Evolutionary conservation across 208 protist genomes (phyloP), one percentile per base, ranked within the genome.

Genomic region (Herpetomonas muscarum): DNA sequence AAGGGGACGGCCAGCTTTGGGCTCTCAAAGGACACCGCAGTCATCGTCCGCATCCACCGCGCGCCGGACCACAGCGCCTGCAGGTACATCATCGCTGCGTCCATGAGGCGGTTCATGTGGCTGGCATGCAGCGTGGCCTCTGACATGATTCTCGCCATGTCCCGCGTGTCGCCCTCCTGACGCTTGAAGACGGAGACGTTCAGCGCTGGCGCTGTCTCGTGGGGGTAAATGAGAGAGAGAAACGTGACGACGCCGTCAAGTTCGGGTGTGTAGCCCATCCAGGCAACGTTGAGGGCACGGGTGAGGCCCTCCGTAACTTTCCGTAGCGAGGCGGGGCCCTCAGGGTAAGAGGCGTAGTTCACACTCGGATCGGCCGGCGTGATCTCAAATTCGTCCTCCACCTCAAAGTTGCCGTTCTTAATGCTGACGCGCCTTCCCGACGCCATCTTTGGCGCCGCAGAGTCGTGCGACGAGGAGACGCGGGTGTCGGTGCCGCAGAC

Each of bases 41-140:
- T 31, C 53, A 28, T 24, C 32, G 53, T 46, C 7, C 53, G 55
- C 41, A 61, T 19, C 55, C 55, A 61, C 7, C 55, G 55, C 19
- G 55, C 12, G 26, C 55, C 55, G n/a, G 22, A 17, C 34, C 34
- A 52, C 42, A 61, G 22, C 22, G 55, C 15, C 42, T 61, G 55
- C 22, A 61, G 19, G 41, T 47, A 28, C 6, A 17, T 30, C 41
- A 61, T 61, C 21, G 55, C 25, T 9, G 19, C 39, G 19, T 61
- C 41, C 55, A 61, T 5, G n/a, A 61, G 12, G 17, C 25, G 25
- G 28, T 61, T 61, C 13, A 61, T 52, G 42, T 17, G 12, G 55
- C 25, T 13, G 22, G 24, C 41, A 41, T 52, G 42, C n/a, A 31
- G 25, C n/a, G 42, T 52, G 24, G 41, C 55, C 32, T 37, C 55